Evolutionary conservation across 768 basidiomycete species (phyloP), one percentile per base, ranked within the genome.

Genomic region (Megacollybia marginata): DNA sequence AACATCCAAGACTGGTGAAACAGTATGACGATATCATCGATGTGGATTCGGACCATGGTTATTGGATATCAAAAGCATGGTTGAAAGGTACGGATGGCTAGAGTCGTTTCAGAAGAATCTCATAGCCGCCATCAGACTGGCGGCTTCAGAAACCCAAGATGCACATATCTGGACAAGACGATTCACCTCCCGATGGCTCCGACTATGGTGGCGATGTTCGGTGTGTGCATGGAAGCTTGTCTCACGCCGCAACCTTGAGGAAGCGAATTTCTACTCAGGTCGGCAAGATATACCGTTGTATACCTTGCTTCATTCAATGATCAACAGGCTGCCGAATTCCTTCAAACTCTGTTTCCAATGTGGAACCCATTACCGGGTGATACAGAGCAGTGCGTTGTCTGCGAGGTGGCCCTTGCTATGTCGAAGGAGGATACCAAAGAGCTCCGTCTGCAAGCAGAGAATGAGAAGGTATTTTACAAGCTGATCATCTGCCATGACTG

Each of bases 21-120:
- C 62, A 70, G 48, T 85, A 89, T 50, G 82, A 88, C 44, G 69
- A 76, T 49, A 62, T 64, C 13, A 53, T 55, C 13, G 76, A 77
- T 7, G 83, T 73, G 60, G 92, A 58, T 92, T 90, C 0, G 89
- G 83, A 59, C 62, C 66, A 6, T 92, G 91, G 91, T 62, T 86
- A 4, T 85, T 75, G 76, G 89, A 89, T 85, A 50, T 13, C 62
- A 51, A 42, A 40, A 8, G 38, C 13, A 38, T 31, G 13, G 54
- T 34, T 48, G 33, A 46, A 51, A 51, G 42, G 5, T n/a, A 18
- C 19, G 16, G 19, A 15, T 9, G n/a, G 16, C 44, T 53, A 5
- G 51, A 2, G 2, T 28, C 23, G 6, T 28, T 28, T 28, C 42
- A 49, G 33, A 38, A 16, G n/a, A 2, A 46, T 28, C 23, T 28